A percentile compares a stretch with the other conserved stretches of the same genome.
Evolutionary conservation across 1,284 basidiomycete species (phyloP).

Genomic region (Ceratobasidium sp.): DNA sequence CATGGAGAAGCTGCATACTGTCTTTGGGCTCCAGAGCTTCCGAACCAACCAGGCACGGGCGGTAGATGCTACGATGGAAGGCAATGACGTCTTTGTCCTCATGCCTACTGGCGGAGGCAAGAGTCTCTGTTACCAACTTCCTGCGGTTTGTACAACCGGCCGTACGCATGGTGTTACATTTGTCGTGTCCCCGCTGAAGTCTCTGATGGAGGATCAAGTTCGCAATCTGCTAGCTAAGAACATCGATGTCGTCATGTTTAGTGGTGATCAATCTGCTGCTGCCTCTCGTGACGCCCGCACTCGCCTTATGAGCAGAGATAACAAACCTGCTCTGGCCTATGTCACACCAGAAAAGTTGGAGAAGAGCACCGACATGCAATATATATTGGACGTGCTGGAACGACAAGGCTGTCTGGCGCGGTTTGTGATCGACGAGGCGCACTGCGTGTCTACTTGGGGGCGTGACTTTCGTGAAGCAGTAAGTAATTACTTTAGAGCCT

Average conservation of each 20-base stretch:
- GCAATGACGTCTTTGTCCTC: conserved; percentile 89
- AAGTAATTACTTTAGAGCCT: conserved; percentile 50
- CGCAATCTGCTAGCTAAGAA: conserved; percentile 67
- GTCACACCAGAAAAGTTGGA: conserved; percentile 93
- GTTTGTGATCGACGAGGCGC: conserved; percentile 96
- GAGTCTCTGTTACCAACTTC: conserved; percentile 70
- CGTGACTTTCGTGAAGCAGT: conserved; percentile 82
- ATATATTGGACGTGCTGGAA: conserved; percentile 67
- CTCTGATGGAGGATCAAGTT: conserved; percentile 93
- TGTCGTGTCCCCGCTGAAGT: conserved; percentile 89
- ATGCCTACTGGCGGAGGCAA: conserved; percentile 91
- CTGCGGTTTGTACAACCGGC: conserved; percentile 80
- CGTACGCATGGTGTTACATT: conserved; percentile 84
- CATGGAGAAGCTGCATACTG: conserved; percentile 63
- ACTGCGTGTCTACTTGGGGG: conserved; percentile 89
- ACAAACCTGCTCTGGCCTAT: conserved; percentile 76
- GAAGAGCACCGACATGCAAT: conserved; percentile 64
- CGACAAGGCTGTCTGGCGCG: conserved; percentile 70
- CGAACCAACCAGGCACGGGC: conserved; percentile 82
- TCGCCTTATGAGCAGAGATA: conserved; percentile 48
- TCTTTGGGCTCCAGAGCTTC: conserved; percentile 77
- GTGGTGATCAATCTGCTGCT: conserved; percentile 63
- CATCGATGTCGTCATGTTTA: conserved; percentile 78
- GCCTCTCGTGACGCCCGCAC: conserved; percentile 54
- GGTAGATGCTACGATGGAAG: conserved; percentile 80